phyloP scores from a whole-genome alignment of 495 filamentous ascomycete species.

The Lindgomyces ingoldianus region DNA sequence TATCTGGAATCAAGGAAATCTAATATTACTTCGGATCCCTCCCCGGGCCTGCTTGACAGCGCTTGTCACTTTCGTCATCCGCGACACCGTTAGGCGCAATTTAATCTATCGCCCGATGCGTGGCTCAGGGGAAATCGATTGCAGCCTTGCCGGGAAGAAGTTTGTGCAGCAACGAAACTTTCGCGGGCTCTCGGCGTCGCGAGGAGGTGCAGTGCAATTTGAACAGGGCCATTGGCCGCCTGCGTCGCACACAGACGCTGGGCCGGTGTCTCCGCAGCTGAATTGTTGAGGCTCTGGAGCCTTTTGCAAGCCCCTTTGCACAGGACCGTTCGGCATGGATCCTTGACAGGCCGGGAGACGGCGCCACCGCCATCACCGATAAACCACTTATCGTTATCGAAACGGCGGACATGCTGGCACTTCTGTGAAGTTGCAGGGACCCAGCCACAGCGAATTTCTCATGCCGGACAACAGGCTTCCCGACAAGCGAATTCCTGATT shows the following conservation, averaged over 20 bases:
- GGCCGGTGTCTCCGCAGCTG: conserved; percentile 1
- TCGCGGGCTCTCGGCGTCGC: not conserved
- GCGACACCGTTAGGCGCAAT: not conserved
- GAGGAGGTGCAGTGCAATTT: not conserved
- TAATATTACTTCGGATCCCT: conserved; percentile 11
- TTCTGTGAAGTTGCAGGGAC: not conserved
- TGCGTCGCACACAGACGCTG: not conserved
- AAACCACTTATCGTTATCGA: conserved; percentile 18
- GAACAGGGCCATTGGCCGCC: not conserved
- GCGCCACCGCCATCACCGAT: conserved; percentile 26
- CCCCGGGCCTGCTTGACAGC: not conserved
- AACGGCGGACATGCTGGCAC: not conserved
- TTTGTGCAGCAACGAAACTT: not conserved
- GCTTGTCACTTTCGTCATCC: conserved; percentile 11
- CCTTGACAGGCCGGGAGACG: not conserved
- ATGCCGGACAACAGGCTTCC: conserved; percentile 18
- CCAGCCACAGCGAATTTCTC: not conserved
- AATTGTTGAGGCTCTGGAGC: not conserved
- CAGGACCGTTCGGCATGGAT: not conserved
- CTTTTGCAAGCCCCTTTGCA: not conserved
- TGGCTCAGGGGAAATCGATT: conserved; percentile 15
- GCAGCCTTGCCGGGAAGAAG: not conserved
- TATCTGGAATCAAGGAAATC: conserved; percentile 17
- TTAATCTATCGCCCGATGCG: conserved; percentile 16
- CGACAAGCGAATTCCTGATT: not conserved